Base-by-base conservation (phyloP, 2,329 filamentous ascomycete genomes). In the Penicillium sp. region DNA sequence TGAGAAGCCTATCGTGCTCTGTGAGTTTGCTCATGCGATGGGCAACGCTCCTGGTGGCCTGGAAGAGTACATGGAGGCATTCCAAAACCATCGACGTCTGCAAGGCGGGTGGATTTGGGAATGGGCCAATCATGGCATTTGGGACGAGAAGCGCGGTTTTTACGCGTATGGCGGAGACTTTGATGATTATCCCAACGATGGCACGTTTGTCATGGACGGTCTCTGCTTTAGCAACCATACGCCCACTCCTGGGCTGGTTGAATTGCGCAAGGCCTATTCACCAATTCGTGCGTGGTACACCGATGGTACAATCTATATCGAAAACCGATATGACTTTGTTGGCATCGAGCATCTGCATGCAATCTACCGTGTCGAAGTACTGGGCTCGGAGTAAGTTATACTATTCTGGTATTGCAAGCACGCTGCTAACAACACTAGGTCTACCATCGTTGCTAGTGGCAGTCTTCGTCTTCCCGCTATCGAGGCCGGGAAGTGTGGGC, bases 11-110 rank as follows among this genome's bases (percentile, higher is more conserved):
- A 67, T 71, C 9, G 55, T 77, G 31, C 66, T 83, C 3, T 84
- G 82, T 60, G 82, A 85, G 65, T 85, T 79, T 58, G 79, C 76
- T 0, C 82, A 84, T 66, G 87, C 89, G 1, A 91, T 91, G 88
- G 89, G 89, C 6, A 91, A 91, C 65, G 89, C 88, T 0, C 89
- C 89, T 0, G 89, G 89, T 1, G 84, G 83, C 36, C 79, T 91
- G 10, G 82, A 87, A 60, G 88, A 90, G 60, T 91, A 91, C 60
- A 79, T 88, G 52, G 79, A 86, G 44, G 80, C 82, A 0, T 91
- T 90, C 75, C 82, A 83, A 36, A 79, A 80, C 31, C 77, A 89
- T 59, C 82, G 82, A 0, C 81, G 82, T 2, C 79, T 90, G 0
- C 87, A 90, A 67, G 88, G 88, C 7, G 88, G 88, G 0, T 87